Percentiles rank a stretch among this genome's conserved stretches.
Conservation (phyloP, 2,329 filamentous ascomycete genomes). For the Periconia digitata region DNA sequence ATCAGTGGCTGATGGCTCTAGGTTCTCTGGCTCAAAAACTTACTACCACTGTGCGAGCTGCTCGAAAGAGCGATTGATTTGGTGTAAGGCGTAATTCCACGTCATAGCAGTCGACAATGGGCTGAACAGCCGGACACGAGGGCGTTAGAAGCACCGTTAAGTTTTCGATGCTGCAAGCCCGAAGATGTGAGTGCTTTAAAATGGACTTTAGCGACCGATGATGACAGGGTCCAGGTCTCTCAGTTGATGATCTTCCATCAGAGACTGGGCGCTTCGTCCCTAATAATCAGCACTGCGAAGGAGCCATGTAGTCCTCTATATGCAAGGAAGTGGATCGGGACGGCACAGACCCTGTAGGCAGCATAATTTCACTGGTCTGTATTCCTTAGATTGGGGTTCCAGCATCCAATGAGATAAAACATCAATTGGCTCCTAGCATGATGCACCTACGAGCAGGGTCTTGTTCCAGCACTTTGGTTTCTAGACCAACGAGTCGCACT, state of each 20-base stretch:
- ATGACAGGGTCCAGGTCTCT: not conserved
- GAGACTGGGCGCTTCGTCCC: constrained; percentile 11
- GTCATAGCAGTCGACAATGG: constrained; percentile 22
- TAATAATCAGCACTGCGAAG: constrained; percentile 18
- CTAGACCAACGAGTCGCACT: constrained; percentile 1
- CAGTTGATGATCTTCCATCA: not conserved
- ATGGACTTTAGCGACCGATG: not conserved
- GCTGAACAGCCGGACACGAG: not conserved
- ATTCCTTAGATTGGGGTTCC: constrained; percentile 14
- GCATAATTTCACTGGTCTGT: constrained; percentile 12
- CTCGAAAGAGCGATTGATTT: constrained; percentile 38
- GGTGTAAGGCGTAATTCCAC: constrained; percentile 32
- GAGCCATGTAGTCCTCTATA: constrained; percentile 19
- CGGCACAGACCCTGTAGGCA: constrained; percentile 18
- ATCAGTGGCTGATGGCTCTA: constrained; percentile 9
- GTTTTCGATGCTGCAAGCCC: not conserved
- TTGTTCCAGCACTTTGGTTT: constrained; percentile 1
- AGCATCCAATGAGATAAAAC: constrained; percentile 12
- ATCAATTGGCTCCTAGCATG: not conserved
- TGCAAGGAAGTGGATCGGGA: constrained; percentile 22
- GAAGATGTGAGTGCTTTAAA: not conserved
- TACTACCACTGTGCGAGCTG: constrained; percentile 37
- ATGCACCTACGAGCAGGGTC: not conserved
- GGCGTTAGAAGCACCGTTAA: not conserved
- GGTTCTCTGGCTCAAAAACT: constrained; percentile 2